Conservation (phyloP, 352 stramenopile species). For the Phytophthora pisi region DNA sequence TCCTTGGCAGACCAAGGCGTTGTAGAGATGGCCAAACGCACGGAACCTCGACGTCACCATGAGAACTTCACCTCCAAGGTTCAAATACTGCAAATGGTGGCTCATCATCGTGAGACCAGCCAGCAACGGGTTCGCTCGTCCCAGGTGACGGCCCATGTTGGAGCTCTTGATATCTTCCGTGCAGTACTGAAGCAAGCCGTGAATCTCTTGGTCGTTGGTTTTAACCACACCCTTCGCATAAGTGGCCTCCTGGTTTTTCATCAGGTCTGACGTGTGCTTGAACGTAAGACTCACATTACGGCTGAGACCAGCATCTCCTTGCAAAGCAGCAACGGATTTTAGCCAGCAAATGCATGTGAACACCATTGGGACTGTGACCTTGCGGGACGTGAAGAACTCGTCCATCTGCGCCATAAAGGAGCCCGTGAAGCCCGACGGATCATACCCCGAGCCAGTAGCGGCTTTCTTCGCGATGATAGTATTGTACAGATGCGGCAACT, state of each 20-base stretch:
- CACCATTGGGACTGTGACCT: slow-evolving; percentile 29
- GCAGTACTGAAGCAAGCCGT: slow-evolving; percentile 12
- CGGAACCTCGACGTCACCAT: slow-evolving; percentile 31
- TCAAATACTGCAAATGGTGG: slow-evolving; percentile 32
- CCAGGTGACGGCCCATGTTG: background rate
- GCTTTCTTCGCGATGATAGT: slow-evolving; percentile 19
- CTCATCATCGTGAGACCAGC: slow-evolving; percentile 37
- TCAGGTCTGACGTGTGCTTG: slow-evolving; percentile 27
- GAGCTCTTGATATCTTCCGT: slow-evolving; percentile 14
- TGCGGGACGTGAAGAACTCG: slow-evolving; percentile 28
- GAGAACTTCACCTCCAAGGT: slow-evolving; percentile 26
- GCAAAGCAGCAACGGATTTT: slow-evolving; percentile 35
- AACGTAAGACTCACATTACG: slow-evolving; percentile 34
- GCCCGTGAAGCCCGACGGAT: slow-evolving; percentile 10
- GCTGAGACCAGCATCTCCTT: slow-evolving; percentile 26
- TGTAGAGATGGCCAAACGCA: slow-evolving; percentile 43
- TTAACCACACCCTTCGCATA: slow-evolving; percentile 25
- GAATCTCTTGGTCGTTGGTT: slow-evolving; percentile 15
- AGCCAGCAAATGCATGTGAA: slow-evolving; percentile 43
- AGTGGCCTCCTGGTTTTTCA: slow-evolving; percentile 19
- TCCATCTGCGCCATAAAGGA: slow-evolving; percentile 29
- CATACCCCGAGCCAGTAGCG: slow-evolving; percentile 3
- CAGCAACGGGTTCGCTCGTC: slow-evolving; percentile 36
- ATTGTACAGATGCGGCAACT: slow-evolving; percentile 34
- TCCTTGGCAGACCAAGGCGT: slow-evolving; percentile 27